phyloP scores from a whole-genome alignment of 768 basidiomycete species.

The Agaricus blazei region DNA sequence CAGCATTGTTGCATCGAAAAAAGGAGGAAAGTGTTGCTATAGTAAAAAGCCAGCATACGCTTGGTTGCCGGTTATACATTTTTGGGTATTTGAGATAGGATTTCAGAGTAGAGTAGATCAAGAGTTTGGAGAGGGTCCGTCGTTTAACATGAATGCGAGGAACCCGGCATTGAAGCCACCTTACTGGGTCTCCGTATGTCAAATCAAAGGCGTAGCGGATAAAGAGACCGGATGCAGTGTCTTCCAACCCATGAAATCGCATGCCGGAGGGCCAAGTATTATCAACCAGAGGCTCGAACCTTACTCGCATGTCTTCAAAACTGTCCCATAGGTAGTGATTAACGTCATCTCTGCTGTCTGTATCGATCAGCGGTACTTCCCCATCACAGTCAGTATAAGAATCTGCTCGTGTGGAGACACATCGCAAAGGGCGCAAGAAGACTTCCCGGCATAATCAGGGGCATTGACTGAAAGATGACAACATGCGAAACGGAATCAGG shows the following conservation, averaged over 20 bases:
- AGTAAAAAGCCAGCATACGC: background rate
- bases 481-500: constrained; percentile 1
- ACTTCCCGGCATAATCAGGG: background rate
- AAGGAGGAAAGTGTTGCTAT: background rate
- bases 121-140: constrained; percentile 4
- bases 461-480: background rate
- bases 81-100: background rate
- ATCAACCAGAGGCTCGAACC: too few relatives aligned
- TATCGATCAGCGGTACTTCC: too few relatives aligned
- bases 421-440: background rate
- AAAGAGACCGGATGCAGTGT: background rate
- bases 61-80: background rate
- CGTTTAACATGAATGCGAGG: background rate
- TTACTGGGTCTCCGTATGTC: constrained; percentile 1
- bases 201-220: constrained; percentile 6
- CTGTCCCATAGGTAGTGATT: too few relatives aligned
- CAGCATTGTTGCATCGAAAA: background rate
- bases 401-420: too few relatives aligned
- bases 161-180: background rate
- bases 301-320: too few relatives aligned
- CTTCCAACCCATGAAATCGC: background rate
- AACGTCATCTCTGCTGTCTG: too few relatives aligned
- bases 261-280: background rate
- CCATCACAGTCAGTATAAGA: too few relatives aligned
- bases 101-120: background rate